Conservation (phyloP, 2,329 filamentous ascomycete genomes). For the Macroventuria anomochaeta region DNA sequence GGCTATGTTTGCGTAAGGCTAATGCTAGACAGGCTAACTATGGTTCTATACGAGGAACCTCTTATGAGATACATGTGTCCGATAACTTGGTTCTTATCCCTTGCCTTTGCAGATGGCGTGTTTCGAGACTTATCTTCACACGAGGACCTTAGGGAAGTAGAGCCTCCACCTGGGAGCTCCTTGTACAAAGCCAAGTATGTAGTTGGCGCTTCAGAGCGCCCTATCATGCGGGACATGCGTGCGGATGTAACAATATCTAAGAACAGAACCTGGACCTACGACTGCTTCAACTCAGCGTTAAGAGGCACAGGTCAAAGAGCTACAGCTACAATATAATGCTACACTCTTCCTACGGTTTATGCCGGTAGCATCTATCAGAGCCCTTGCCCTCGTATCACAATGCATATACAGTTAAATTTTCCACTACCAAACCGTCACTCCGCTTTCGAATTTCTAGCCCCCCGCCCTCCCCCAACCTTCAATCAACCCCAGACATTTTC, state of each 20-base stretch:
- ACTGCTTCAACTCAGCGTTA: background rate
- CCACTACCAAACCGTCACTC: too few species aligned
- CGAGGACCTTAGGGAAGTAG: background rate
- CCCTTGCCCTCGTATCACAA: too few species aligned
- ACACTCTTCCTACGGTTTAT: too few species aligned
- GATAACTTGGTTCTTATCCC: background rate
- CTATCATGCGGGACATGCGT: background rate
- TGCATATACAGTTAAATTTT: too few species aligned
- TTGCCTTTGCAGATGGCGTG: background rate
- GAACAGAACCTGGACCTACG: background rate
- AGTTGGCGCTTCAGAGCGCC: background rate
- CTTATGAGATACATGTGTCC: slow-evolving; percentile 1
- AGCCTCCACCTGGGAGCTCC: background rate
- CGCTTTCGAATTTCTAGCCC: too few species aligned
- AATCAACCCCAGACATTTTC: too few species aligned
- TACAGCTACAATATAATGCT: too few species aligned
- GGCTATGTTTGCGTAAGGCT: background rate
- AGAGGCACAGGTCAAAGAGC: background rate
- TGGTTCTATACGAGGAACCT: background rate
- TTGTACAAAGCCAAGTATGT: background rate
- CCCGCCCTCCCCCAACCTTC: too few species aligned
- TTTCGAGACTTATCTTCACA: background rate
- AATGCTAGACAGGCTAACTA: background rate
- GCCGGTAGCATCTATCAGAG: too few species aligned
- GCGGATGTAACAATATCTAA: background rate